A percentile compares a stretch with the other conserved stretches of the same genome.
These are phyloP conservation scores for Sarocladium oryzae DNA, from an alignment of 2,329 filamentous ascomycete species.

Conservation along the genomic window DNA sequence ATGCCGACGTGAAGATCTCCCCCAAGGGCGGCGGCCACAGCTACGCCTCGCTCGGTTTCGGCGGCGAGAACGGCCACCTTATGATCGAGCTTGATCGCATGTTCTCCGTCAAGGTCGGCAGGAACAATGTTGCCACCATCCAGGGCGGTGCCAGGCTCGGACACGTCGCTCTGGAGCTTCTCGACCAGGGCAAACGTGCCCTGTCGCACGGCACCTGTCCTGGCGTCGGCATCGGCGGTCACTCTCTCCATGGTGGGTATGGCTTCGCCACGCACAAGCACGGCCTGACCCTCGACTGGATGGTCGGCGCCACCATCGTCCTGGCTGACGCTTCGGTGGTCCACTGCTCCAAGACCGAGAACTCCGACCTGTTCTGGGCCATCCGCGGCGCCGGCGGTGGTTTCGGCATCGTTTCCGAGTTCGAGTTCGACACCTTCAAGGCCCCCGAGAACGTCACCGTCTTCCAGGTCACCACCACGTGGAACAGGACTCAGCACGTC, in stretches of 20 bases:
- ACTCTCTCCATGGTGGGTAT: slow-evolving; percentile 36
- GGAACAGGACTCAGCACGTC: slow-evolving; percentile 5
- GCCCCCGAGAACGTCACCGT: slow-evolving; percentile 25
- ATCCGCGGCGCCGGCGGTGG: slow-evolving; percentile 34
- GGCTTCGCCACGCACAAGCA: slow-evolving; percentile 18
- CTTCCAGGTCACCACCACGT: background rate
- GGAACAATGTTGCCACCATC: slow-evolving; percentile 18
- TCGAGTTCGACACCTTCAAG: slow-evolving; percentile 32
- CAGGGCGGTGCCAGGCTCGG: slow-evolving; percentile 27
- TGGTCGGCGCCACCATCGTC: slow-evolving; percentile 28
- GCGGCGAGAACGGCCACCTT: slow-evolving; percentile 33
- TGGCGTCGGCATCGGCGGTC: slow-evolving; percentile 38
- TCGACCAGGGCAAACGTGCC: slow-evolving; percentile 26
- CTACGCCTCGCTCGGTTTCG: slow-evolving; percentile 43
- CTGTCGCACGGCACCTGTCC: slow-evolving; percentile 39
- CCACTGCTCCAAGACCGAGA: slow-evolving; percentile 23
- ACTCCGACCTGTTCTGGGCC: slow-evolving; percentile 37
- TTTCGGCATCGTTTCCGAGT: slow-evolving; percentile 33
- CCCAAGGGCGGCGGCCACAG: slow-evolving; percentile 46
- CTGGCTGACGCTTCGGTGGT: slow-evolving; percentile 28
- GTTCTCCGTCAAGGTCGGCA: slow-evolving; percentile 26
- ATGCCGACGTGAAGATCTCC: slow-evolving; percentile 38
- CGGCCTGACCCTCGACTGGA: slow-evolving; percentile 27
- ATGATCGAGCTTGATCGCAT: slow-evolving; percentile 34
- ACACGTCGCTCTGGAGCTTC: slow-evolving; percentile 31